phyloP scores from a whole-genome alignment of 176 grass and related monocot species.

The Miscanthus lutarioriparius region DNA sequence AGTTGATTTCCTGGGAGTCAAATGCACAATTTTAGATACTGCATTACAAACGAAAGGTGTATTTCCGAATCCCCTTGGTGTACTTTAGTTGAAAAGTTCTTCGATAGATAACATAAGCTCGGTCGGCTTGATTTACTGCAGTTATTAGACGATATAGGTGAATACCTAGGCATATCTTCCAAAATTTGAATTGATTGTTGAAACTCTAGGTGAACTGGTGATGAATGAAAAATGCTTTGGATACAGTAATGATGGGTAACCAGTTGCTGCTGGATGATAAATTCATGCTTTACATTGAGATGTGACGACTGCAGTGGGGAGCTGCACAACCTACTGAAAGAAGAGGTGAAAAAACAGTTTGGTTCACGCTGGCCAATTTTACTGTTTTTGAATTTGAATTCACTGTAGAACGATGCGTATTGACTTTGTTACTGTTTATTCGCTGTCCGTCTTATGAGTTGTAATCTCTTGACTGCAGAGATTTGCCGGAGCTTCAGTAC shows the following conservation, averaged over 20 bases:
- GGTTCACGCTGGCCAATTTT: neutral
- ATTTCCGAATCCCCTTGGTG: no score
- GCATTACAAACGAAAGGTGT: no score
- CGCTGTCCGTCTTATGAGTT: neutral
- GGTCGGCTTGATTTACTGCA: no score
- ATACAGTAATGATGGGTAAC: neutral
- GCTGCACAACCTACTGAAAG: neutral
- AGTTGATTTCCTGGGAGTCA: neutral
- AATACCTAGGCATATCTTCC: no score
- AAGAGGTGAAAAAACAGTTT: neutral
- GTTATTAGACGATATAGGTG: neutral
- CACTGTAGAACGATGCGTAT: neutral
- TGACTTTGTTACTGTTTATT: neutral
- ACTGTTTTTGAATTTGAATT: neutral
- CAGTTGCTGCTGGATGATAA: neutral
- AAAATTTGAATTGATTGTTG: no score
- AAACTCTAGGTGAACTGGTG: neutral
- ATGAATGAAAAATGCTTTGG: neutral
- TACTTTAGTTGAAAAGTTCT: no score
- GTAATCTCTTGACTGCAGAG: conserved; percentile 45
- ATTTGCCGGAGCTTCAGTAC: conserved; percentile 69
- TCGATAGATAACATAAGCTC: no score
- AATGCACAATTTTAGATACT: neutral
- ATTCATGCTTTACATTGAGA: neutral
- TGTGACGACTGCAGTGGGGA: neutral